phyloP scores from a whole-genome alignment of 108 stramenopile species.

The Nitzschia sp. region DNA sequence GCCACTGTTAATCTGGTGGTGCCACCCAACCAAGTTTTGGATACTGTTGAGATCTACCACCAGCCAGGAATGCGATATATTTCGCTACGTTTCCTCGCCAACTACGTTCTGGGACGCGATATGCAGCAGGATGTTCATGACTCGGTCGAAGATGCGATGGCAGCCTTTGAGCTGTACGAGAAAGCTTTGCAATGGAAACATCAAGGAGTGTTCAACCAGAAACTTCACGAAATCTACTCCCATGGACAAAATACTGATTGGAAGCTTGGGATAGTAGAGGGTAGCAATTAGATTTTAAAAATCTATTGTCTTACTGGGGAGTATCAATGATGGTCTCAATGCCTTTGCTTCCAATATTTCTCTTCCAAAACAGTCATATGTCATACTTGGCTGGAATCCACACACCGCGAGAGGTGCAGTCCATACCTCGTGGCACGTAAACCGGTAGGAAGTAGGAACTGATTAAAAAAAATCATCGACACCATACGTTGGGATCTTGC shows the following conservation, averaged over 20 bases:
- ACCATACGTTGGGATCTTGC: too few species aligned
- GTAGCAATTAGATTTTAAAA: too few species aligned
- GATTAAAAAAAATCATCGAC: too few species aligned
- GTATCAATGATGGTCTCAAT: too few species aligned
- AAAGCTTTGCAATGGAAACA: constrained; percentile 63
- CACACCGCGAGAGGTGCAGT: too few species aligned
- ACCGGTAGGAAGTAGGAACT: too few species aligned
- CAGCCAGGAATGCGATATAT: constrained; percentile 85
- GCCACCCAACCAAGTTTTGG: constrained; percentile 90
- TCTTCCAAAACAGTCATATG: too few species aligned
- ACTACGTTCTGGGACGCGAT: constrained; percentile 82
- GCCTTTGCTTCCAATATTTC: too few species aligned
- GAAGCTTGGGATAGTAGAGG: constrained; percentile 42
- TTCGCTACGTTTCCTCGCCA: constrained; percentile 88
- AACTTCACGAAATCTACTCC: constrained; percentile 62
- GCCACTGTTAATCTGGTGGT: constrained; percentile 82
- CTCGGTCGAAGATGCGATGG: constrained; percentile 91
- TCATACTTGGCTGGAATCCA: too few species aligned
- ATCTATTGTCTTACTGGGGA: too few species aligned
- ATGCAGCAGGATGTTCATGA: constrained; percentile 97
- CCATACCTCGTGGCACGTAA: too few species aligned
- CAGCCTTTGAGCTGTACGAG: constrained; percentile 72
- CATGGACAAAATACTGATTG: constrained; percentile 73
- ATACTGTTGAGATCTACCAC: constrained; percentile 92
- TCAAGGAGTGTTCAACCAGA: constrained; percentile 61